Conservation (phyloP, 768 basidiomycete species). For the Tephrocybe sp. region DNA sequence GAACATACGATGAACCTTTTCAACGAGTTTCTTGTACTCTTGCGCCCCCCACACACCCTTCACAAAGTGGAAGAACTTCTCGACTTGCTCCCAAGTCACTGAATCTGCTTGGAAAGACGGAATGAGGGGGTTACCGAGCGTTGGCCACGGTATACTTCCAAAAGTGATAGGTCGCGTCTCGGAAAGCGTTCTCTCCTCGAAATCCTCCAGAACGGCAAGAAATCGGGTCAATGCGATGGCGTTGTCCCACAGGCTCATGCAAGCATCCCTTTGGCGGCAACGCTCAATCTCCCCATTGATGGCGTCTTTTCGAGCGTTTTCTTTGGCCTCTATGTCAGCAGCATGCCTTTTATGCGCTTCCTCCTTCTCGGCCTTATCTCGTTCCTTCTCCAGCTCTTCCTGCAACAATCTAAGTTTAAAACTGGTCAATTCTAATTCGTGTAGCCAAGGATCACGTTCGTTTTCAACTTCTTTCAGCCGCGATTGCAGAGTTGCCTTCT, state of each 20-base stretch:
- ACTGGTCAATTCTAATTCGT: background rate
- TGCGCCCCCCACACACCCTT: conserved; percentile 34
- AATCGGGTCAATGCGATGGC: background rate
- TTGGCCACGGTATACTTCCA: conserved; percentile 5
- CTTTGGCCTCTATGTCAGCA: background rate
- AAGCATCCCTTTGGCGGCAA: conserved; percentile 9
- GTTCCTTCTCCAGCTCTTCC: background rate
- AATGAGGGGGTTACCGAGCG: background rate
- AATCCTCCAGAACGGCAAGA: background rate
- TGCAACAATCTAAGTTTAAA: background rate
- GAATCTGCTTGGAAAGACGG: background rate
- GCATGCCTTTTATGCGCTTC: background rate
- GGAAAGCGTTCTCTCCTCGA: background rate
- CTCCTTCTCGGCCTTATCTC: conserved; percentile 1
- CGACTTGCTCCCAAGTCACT: conserved; percentile 49
- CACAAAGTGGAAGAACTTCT: conserved; percentile 48
- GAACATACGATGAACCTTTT: conserved; percentile 54
- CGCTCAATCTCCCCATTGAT: background rate
- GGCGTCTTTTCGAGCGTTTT: background rate
- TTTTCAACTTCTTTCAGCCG: no score
- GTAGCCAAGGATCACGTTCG: no score
- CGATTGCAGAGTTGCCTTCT: no score
- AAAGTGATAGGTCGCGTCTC: background rate
- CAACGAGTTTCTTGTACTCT: conserved; percentile 48
- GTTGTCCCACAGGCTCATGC: background rate